Percentiles rank a stretch among this genome's conserved stretches.
phyloP scores from a whole-genome alignment of 306 rosid genomes.

The Cicer pinnatifidum region DNA sequence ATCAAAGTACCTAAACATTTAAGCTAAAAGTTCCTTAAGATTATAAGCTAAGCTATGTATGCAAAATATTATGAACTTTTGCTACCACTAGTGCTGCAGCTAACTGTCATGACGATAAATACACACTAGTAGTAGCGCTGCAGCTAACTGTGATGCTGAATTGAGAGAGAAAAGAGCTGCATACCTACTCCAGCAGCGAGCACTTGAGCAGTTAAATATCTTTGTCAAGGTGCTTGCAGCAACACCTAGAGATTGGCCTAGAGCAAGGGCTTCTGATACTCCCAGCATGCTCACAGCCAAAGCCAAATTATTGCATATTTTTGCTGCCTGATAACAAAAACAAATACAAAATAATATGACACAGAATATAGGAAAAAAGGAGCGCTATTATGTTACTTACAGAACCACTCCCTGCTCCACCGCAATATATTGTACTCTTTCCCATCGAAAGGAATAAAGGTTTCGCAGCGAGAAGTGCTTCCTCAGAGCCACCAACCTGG shows the following conservation, averaged over 20 bases:
- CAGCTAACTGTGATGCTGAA: constrained; percentile 23
- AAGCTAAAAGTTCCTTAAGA: neutral
- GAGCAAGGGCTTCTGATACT: constrained; percentile 89
- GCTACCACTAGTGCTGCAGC: neutral
- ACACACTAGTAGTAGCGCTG: neutral
- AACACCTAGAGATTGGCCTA: constrained; percentile 90
- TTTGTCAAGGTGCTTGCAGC: constrained; percentile 72
- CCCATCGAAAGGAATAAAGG: constrained; percentile 81
- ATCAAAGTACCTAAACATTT: neutral
- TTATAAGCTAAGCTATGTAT: neutral
- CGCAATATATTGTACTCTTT: constrained; percentile 78
- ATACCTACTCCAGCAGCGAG: constrained; percentile 99
- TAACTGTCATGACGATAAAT: neutral
- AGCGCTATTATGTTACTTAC: constrained; percentile 57
- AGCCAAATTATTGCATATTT: constrained; percentile 91
- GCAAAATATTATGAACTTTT: constrained; percentile 5
- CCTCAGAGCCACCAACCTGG: constrained; percentile 95
- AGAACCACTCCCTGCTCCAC: constrained; percentile 93
- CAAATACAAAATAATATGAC: constrained; percentile 15
- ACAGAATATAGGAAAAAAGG: constrained; percentile 3
- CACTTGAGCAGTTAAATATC: constrained; percentile 89
- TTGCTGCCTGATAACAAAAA: constrained; percentile 75
- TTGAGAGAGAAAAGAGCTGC: constrained; percentile 19
- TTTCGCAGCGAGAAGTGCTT: constrained; percentile 72
- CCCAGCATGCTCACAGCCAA: constrained; percentile 97